Conservation (phyloP, 192 early-diverging fungal species). For the Podila epigama region DNA sequence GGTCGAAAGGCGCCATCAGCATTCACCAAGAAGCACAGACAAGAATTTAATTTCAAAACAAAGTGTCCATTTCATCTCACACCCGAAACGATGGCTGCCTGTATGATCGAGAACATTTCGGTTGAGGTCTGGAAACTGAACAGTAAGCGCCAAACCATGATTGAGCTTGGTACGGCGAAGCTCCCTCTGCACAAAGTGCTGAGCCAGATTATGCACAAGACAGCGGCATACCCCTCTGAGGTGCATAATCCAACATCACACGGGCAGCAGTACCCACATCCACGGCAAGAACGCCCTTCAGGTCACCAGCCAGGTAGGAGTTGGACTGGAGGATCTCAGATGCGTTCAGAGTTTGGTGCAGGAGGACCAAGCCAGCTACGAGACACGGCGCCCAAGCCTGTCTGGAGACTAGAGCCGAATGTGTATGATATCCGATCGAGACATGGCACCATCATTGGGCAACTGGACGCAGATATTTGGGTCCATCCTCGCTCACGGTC, state of each 20-base stretch:
- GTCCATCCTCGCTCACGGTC: conserved; percentile 41
- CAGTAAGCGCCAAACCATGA: conserved; percentile 40
- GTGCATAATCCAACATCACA: background rate
- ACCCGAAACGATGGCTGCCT: conserved; percentile 43
- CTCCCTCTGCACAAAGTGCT: conserved; percentile 37
- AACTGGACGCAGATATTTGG: conserved; percentile 46
- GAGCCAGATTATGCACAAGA: conserved; percentile 35
- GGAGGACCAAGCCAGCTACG: background rate
- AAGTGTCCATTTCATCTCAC: conserved; percentile 26
- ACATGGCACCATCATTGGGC: conserved; percentile 31
- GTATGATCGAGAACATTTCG: conserved; percentile 44
- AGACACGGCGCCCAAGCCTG: background rate
- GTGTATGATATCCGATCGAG: conserved; percentile 37
- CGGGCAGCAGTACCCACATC: background rate
- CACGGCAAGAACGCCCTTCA: background rate
- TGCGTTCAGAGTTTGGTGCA: background rate
- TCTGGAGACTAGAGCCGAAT: conserved; percentile 34
- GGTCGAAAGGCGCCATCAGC: no score
- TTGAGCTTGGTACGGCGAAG: conserved; percentile 39
- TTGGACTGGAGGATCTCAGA: background rate
- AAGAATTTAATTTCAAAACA: conserved; percentile 38
- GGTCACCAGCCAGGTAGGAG: background rate
- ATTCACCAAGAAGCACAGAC: conserved; percentile 16
- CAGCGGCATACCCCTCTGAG: background rate
- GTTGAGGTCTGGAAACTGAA: conserved; percentile 49